These are phyloP conservation scores for Cladosporium sp. DNA, from an alignment of 2,329 filamentous ascomycete species.

Conservation along the genomic window DNA sequence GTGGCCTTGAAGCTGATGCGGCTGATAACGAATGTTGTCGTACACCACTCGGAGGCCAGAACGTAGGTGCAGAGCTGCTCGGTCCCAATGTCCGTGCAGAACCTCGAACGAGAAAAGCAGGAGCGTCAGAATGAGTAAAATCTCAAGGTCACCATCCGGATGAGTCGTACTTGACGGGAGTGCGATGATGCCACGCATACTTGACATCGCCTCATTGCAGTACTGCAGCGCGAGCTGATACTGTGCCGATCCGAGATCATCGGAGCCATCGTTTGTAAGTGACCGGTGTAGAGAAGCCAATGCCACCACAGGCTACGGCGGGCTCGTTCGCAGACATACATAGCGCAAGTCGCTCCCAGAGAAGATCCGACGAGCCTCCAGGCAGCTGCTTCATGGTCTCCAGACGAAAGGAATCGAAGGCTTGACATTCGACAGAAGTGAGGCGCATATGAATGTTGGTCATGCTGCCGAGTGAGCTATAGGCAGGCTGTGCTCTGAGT, in stretches of 20 bases:
- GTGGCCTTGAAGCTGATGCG: not conserved
- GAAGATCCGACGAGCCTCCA: constrained; percentile 24
- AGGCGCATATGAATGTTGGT: not conserved
- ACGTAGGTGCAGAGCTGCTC: constrained; percentile 18
- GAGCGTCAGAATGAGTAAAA: constrained; percentile 16
- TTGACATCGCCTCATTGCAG: not conserved
- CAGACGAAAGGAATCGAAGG: constrained; percentile 25
- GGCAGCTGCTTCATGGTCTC: constrained; percentile 25
- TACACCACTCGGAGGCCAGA: not conserved
- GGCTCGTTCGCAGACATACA: constrained; percentile 1
- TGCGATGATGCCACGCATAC: not conserved
- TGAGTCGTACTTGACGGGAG: not conserved
- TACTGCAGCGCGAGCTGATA: not conserved
- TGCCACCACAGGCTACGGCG: not conserved
- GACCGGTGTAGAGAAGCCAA: not conserved
- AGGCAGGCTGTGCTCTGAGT: not conserved
- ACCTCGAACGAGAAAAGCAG: constrained; percentile 22
- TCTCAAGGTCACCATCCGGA: not conserved
- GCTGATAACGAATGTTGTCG: not conserved
- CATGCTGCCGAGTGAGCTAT: not conserved
- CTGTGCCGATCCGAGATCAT: not conserved
- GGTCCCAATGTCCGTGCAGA: constrained; percentile 15
- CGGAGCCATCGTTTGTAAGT: not conserved
- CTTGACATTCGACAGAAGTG: constrained; percentile 18
- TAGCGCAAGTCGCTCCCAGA: constrained; percentile 24